phyloP scores from a whole-genome alignment of 257 asterid species.

The Ophiorrhiza pumila region DNA sequence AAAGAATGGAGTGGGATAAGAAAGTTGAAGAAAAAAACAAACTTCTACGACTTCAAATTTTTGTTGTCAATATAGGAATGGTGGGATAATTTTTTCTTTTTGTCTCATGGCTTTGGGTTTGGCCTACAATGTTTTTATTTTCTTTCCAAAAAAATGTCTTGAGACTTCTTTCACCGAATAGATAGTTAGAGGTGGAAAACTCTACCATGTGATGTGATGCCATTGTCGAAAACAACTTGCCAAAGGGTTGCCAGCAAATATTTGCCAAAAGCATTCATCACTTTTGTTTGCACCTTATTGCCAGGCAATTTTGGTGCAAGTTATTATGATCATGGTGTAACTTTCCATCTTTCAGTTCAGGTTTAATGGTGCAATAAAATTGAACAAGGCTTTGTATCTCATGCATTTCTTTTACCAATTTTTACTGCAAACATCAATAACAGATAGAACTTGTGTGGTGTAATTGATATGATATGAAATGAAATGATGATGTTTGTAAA shows the following conservation, averaged over 20 bases:
- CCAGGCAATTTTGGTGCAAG: background rate
- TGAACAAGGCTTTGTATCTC: too few species aligned
- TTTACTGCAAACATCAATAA: too few species aligned
- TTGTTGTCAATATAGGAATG: slow-evolving; percentile 5
- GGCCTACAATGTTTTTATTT: slow-evolving; percentile 11
- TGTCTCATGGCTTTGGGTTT: slow-evolving; percentile 8
- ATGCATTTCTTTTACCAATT: too few species aligned
- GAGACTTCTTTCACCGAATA: background rate
- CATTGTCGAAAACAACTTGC: slow-evolving; percentile 1
- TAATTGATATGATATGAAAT: background rate
- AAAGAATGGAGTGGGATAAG: background rate
- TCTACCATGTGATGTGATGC: slow-evolving; percentile 12
- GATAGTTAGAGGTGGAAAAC: background rate
- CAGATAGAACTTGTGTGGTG: background rate
- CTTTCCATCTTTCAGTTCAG: background rate
- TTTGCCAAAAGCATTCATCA: background rate
- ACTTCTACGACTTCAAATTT: slow-evolving; percentile 2
- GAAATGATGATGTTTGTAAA: slow-evolving; percentile 1
- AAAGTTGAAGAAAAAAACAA: slow-evolving; percentile 25
- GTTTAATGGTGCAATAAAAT: too few species aligned
- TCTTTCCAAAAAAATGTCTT: background rate
- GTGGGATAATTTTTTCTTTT: slow-evolving; percentile 13
- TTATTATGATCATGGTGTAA: background rate
- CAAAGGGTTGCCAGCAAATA: background rate
- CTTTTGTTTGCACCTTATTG: background rate